Evolutionary conservation across 2,329 filamentous ascomycete genomes (phyloP).

Genomic region (Epicoccum nigrum): DNA sequence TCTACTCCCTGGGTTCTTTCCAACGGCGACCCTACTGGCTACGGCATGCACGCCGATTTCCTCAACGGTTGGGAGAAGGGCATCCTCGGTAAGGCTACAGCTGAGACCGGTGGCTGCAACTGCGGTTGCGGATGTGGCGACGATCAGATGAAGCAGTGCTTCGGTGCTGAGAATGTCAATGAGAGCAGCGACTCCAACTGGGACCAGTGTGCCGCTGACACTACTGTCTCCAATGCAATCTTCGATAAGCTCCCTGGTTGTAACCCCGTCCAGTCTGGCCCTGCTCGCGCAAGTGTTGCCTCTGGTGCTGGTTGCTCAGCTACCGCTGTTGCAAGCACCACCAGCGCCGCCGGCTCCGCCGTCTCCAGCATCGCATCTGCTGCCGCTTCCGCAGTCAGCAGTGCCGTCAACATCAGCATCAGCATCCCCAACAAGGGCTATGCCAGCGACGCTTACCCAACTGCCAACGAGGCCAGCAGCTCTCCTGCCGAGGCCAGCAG

Average conservation of each 20-base stretch:
- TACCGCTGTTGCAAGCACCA: slow-evolving; percentile 1
- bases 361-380: not conserved
- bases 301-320: slow-evolving; percentile 38
- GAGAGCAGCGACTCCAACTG: slow-evolving; percentile 37
- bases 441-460: slow-evolving; percentile 4
- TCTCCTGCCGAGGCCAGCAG: not conserved
- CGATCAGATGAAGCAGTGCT: slow-evolving; percentile 46
- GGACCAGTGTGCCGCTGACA: slow-evolving; percentile 34
- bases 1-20: slow-evolving; percentile 44
- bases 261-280: slow-evolving; percentile 48
- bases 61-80: slow-evolving; percentile 47
- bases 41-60: slow-evolving; percentile 48
- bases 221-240: slow-evolving; percentile 20
- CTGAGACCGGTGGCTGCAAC: slow-evolving; percentile 42
- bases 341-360: no score
- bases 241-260: slow-evolving; percentile 46
- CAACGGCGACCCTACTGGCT: slow-evolving; percentile 47
- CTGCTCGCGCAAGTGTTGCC: slow-evolving; percentile 35
- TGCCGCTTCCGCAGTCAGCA: slow-evolving; percentile 1
- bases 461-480: not conserved
- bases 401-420: slow-evolving; percentile 10
- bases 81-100: slow-evolving; percentile 45
- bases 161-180: slow-evolving; percentile 44
- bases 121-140: slow-evolving; percentile 47
- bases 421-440: slow-evolving; percentile 24